Conservation (phyloP, 768 basidiomycete genomes). For the Stropharia rugosoannulata region DNA sequence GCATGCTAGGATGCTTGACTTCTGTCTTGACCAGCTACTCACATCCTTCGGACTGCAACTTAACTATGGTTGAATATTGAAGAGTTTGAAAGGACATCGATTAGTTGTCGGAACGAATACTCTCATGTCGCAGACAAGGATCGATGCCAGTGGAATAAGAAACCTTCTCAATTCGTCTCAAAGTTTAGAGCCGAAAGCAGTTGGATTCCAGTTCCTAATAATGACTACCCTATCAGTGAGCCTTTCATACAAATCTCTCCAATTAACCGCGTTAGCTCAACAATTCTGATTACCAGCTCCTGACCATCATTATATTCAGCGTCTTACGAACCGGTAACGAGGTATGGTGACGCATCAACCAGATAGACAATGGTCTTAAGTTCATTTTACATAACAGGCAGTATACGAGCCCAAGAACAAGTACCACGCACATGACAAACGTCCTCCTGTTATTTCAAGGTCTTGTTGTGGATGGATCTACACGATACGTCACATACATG, state of each 20-base stretch:
- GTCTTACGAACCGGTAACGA: conserved; percentile 76
- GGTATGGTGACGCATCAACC: conserved; percentile 26
- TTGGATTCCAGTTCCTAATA: conserved; percentile 55
- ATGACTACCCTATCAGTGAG: conserved; percentile 60
- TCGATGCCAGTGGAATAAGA: conserved; percentile 19
- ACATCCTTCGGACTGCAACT: background rate
- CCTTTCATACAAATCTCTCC: background rate
- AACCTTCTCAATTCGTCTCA: conserved; percentile 28
- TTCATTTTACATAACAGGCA: conserved; percentile 35
- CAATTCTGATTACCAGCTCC: conserved; percentile 55
- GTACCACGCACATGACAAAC: conserved; percentile 68
- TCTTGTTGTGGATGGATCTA: conserved; percentile 78
- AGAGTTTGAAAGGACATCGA: background rate
- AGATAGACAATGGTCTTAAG: conserved; percentile 44
- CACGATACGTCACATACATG: conserved; percentile 68
- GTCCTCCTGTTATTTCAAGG: conserved; percentile 69
- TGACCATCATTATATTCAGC: conserved; percentile 66
- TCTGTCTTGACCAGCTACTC: background rate
- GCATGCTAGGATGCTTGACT: background rate
- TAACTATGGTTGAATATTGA: background rate
- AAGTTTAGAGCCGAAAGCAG: conserved; percentile 59
- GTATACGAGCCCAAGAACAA: conserved; percentile 87
- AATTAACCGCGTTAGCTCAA: conserved; percentile 23
- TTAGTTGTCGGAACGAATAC: background rate
- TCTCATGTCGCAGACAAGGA: conserved; percentile 1